Percentiles rank a stretch among this genome's conserved stretches.
These are phyloP conservation scores for Trametes pubescens DNA, from an alignment of 1,284 basidiomycete species.

Conservation along the genomic window DNA sequence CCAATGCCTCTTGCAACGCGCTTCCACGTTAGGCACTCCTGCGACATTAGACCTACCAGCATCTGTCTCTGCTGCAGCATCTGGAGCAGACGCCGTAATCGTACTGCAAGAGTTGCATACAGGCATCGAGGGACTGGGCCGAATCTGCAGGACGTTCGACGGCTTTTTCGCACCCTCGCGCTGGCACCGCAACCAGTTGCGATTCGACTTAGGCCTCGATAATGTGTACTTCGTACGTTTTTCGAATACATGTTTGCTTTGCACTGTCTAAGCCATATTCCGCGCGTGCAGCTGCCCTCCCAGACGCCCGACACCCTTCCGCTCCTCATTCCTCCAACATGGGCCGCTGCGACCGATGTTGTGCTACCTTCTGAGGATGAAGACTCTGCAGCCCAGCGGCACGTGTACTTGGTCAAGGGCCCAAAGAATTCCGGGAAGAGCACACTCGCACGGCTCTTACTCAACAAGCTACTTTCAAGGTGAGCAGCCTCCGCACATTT, in stretches of 20 bases:
- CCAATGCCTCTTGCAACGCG: conserved; percentile 39
- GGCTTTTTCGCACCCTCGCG: conserved; percentile 60
- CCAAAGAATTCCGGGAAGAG: conserved; percentile 92
- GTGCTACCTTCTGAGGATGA: conserved; percentile 1
- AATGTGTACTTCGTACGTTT: conserved; percentile 64
- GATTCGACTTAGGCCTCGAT: conserved; percentile 51
- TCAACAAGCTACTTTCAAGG: conserved; percentile 76
- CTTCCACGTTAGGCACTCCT: conserved; percentile 1
- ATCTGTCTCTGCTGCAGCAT: conserved; percentile 21
- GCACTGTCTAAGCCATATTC: conserved; percentile 7
- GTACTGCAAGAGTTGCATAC: conserved; percentile 61
- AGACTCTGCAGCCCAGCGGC: conserved; percentile 11
- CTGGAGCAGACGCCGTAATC: conserved; percentile 50
- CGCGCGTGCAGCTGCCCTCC: conserved; percentile 47
- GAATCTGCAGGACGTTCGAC: conserved; percentile 67
- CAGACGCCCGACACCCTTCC: conserved; percentile 54
- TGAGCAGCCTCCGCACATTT: conserved; percentile 39
- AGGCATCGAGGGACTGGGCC: conserved; percentile 69
- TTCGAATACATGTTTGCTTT: conserved; percentile 2
- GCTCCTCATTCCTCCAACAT: conserved; percentile 63
- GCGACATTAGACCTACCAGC: conserved; percentile 9
- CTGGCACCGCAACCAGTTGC: conserved; percentile 41
- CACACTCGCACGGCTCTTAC: conserved; percentile 77
- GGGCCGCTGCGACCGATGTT: conserved; percentile 57
- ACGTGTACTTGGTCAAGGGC: conserved; percentile 77